Evolutionary conservation across 163 green algal species (phyloP).

Genomic region (Scenedesmus sp.): DNA sequence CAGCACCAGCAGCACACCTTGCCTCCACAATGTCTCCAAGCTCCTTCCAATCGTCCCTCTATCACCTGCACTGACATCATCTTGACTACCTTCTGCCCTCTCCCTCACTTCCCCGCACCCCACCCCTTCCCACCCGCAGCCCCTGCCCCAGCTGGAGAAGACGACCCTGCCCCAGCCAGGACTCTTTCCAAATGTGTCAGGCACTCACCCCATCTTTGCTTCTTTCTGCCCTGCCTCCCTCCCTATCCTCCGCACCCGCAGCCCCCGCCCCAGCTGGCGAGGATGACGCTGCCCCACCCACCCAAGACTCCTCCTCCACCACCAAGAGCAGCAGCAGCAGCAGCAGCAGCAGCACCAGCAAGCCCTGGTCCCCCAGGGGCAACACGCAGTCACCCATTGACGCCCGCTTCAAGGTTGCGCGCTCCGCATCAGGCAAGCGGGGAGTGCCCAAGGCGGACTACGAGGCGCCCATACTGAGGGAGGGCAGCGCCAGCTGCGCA

Average conservation of each 20-base stretch:
- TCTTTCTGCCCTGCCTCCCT: not conserved
- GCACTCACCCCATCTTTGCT: not conserved
- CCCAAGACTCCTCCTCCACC: not conserved
- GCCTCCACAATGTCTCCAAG: too few species aligned
- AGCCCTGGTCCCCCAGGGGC: constrained; percentile 18
- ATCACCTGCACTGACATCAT: too few species aligned
- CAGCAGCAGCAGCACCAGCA: not conserved
- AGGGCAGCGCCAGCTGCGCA: not conserved
- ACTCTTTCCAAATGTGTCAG: not conserved
- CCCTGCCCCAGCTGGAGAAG: not conserved
- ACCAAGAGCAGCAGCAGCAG: not conserved
- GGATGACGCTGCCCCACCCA: not conserved
- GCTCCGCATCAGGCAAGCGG: not conserved
- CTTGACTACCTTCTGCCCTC: too few species aligned
- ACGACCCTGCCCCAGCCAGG: not conserved
- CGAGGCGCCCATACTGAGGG: not conserved
- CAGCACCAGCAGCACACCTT: too few species aligned
- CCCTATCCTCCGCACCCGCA: not conserved
- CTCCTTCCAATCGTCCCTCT: too few species aligned
- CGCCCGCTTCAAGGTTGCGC: not conserved
- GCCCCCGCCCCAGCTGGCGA: not conserved
- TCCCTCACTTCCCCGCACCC: too few species aligned
- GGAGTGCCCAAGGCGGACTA: not conserved
- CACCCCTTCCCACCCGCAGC: not conserved
- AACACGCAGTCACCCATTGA: constrained; percentile 22